Evolutionary conservation across 208 protist genomes (phyloP), one percentile per base, ranked within the genome.

Genomic region (Phytomonas francai): DNA sequence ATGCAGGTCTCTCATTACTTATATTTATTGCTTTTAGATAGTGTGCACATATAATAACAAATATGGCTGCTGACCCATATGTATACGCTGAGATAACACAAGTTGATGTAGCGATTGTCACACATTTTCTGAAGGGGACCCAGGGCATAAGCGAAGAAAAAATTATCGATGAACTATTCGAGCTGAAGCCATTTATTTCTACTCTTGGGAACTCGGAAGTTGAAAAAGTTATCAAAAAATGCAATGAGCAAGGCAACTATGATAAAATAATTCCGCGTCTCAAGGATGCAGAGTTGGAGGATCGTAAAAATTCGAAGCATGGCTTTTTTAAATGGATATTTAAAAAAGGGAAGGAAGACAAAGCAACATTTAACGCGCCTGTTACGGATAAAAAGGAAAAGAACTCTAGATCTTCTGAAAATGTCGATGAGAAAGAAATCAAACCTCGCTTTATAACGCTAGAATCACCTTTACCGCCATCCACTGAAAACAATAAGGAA

Each of bases 161-260:
- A 45, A 64, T 78, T 51, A 30, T 79, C 42, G 74, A 78, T 32
- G 66, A 78, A 59, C 28, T 84, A n/a, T 71, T 84, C 65, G 34
- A 71, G 33, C 57, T 80, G 1, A 80, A 77, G 32, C 30, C 14
- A 30, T 29, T 77, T 66, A 64, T 73, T 30, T 70, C 65, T 30
- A 30, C 32, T 2, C 60, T 84, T 34, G 79, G 78, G 19, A 39
- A 36, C 7, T 32, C 63, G 4, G 30, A 64, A 25, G 63, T 36
- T 29, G n/a, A 27, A n/a, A 39, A 57, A 27, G 31, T 74, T 16
- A 45, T 73, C 42, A 36, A 16, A 45, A 63, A 75, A n/a, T 29
- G 68, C 58, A 36, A 32, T 3, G 58, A 64, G 42, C 42, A 59
- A 16, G 70, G 61, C 27, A 72, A 68, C 14, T 62, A 73, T 39